Evolutionary conservation across 2,329 filamentous ascomycete species (phyloP), one percentile per base, ranked within the genome.

Genomic region (Byssochlamys sp.): DNA sequence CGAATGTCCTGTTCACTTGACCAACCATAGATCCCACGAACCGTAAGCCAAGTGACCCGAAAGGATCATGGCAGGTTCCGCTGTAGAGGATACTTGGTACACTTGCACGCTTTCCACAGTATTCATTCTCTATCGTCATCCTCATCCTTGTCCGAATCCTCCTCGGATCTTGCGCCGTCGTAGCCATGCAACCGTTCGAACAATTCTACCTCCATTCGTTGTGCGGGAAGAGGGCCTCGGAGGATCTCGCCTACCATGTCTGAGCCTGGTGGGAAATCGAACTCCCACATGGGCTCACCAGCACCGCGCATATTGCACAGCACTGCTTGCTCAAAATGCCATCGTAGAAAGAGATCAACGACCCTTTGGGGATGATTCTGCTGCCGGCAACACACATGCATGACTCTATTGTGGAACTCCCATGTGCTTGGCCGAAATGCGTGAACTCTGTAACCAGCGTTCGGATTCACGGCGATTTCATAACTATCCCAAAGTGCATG

Each of bases 241-340:
- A 26, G 50, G 35, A 60, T 60, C 31, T 59, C 54, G 10, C 52
- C 49, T 28, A 63, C 56, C 55, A 60, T 62, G 51, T 62, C 60
- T 24, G 54, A 54, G n/a, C 57, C 61, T 4, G 58, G 56, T 11
- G 55, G 58, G 48, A 61, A 60, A 33, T 62, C 59, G 51, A 56
- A 50, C 27, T 63, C 61, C 35, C 58, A 61, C 3, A 55, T 14
- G 33, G 60, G 55, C 48, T 62, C 60, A 12, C 59, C 57, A 10
- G 50, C 55, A 48, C 57, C 59, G n/a, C 59, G 35, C 59, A 60
- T 59, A 31, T 61, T 61, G 12, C 10, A 54, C 27, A 62, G 57
- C 24, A 62, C 53, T 7, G 56, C 51, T 51, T 62, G 60, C 28
- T 54, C 29, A 29, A 52, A 59, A 28, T 62, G 60, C 60, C 55